These are phyloP conservation scores for Hypoxylon fuscum DNA, from an alignment of 495 filamentous ascomycete genomes.

Conservation along the genomic window DNA sequence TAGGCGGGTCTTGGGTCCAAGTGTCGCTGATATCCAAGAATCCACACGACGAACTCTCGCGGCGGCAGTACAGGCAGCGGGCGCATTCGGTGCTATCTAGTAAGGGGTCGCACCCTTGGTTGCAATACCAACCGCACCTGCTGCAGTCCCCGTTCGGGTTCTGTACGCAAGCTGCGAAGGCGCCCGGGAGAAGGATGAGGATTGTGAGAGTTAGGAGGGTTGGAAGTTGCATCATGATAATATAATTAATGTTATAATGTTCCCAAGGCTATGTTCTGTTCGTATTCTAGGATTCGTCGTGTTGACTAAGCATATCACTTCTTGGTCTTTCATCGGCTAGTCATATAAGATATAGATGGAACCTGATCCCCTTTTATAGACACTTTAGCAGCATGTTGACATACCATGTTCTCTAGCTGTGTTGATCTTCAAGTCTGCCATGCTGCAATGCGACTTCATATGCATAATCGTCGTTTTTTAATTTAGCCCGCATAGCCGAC, in stretches of 20 bases:
- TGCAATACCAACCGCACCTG: slow-evolving; percentile 32
- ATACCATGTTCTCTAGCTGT: slow-evolving; percentile 8
- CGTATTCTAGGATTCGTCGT: too few relatives aligned
- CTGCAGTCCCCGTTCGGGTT: slow-evolving; percentile 2
- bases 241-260: too few relatives aligned
- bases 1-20: slow-evolving; percentile 24
- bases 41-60: slow-evolving; percentile 34
- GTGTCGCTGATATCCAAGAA: slow-evolving; percentile 22
- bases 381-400: slow-evolving; percentile 2
- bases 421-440: not conserved
- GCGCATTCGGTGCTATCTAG: slow-evolving; percentile 20
- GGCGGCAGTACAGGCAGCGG: slow-evolving; percentile 39
- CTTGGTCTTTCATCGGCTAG: too few relatives aligned
- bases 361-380: too few relatives aligned
- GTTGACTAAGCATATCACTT: too few relatives aligned
- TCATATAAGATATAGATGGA: too few relatives aligned
- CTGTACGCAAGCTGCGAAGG: slow-evolving; percentile 1
- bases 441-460: slow-evolving; percentile 9
- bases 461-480: slow-evolving; percentile 11
- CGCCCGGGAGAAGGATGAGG: not conserved
- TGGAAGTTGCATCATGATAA: slow-evolving; percentile 6
- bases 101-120: slow-evolving; percentile 23
- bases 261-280: not conserved
- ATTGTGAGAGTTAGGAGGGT: slow-evolving; percentile 10
- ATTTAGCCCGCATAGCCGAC: slow-evolving; percentile 27